A percentile compares a stretch with the other conserved stretches of the same genome.
phyloP scores from a whole-genome alignment of 2,329 filamentous ascomycete species.

The Claviceps sp. region DNA sequence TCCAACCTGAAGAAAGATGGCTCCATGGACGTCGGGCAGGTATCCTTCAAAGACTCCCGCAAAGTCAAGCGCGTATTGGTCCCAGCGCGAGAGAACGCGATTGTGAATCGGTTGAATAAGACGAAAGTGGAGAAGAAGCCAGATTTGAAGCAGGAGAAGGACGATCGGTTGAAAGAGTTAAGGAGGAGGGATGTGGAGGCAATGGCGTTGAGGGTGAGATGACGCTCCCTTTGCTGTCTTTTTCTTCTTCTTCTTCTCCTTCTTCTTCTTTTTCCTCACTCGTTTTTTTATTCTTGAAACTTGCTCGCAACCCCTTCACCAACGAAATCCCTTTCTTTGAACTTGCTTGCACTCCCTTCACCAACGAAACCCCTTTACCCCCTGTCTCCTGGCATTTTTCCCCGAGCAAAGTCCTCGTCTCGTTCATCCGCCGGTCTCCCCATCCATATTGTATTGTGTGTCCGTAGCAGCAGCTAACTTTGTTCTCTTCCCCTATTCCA shows the following conservation, averaged over 20 bases:
- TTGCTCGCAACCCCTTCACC: not conserved
- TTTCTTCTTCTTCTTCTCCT: not conserved
- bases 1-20: constrained; percentile 91
- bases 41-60: constrained; percentile 82
- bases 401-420: not conserved
- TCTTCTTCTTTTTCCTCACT: not conserved
- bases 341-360: not conserved
- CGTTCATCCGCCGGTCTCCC: too few species aligned
- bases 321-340: not conserved
- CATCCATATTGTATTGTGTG: not conserved
- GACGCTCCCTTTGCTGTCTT: not conserved
- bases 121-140: constrained; percentile 82
- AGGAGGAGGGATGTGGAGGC: constrained; percentile 57
- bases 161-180: constrained; percentile 58
- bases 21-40: constrained; percentile 89
- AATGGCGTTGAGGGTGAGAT: constrained; percentile 45
- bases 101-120: constrained; percentile 97
- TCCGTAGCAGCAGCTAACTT: not conserved
- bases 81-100: constrained; percentile 66
- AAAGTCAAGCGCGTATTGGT: constrained; percentile 77
- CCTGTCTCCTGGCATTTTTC: not conserved
- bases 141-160: constrained; percentile 70
- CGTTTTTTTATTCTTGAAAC: not conserved
- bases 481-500: constrained; percentile 18
- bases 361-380: not conserved